A percentile compares a stretch with the other conserved stretches of the same genome.
Evolutionary conservation across 2,329 filamentous ascomycete genomes (phyloP).

Genomic region (Elsinoe batatas): DNA sequence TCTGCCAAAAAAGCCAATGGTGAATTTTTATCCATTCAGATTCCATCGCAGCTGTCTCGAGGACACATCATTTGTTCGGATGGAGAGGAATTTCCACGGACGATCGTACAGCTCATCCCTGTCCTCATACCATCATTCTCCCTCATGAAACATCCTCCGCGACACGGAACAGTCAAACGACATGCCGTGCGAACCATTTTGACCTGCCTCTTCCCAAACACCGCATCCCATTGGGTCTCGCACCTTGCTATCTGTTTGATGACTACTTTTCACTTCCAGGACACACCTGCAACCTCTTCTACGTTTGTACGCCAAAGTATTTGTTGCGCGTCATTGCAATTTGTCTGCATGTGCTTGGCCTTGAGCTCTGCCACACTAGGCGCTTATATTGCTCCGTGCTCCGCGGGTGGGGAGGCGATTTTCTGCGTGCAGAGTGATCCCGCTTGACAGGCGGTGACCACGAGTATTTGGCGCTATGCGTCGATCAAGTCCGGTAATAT

Average conservation of each 20-base stretch:
- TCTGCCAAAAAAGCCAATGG: conserved; percentile 9
- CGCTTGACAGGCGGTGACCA: not conserved
- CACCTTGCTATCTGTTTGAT: not conserved
- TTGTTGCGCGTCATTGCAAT: conserved; percentile 6
- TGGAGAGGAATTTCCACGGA: not conserved
- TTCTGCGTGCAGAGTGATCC: not conserved
- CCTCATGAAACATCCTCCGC: too few species aligned
- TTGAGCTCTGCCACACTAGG: conserved; percentile 2
- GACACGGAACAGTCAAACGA: too few species aligned
- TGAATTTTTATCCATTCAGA: not conserved
- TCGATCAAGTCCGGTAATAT: too few species aligned
- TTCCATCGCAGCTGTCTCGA: not conserved
- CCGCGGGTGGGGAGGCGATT: not conserved
- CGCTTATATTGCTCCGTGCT: conserved; percentile 5
- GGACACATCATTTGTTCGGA: not conserved
- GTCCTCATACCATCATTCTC: too few species aligned
- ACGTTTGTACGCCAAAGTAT: not conserved
- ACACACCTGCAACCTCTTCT: not conserved
- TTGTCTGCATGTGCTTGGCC: conserved; percentile 2
- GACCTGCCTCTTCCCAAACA: not conserved
- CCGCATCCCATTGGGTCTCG: not conserved
- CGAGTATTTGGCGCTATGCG: not conserved
- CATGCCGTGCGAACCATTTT: not conserved
- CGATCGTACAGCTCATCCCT: not conserved
- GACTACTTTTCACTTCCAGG: not conserved